Conservation (phyloP, 1,284 basidiomycete species). For the Moniliophthora roreri region DNA sequence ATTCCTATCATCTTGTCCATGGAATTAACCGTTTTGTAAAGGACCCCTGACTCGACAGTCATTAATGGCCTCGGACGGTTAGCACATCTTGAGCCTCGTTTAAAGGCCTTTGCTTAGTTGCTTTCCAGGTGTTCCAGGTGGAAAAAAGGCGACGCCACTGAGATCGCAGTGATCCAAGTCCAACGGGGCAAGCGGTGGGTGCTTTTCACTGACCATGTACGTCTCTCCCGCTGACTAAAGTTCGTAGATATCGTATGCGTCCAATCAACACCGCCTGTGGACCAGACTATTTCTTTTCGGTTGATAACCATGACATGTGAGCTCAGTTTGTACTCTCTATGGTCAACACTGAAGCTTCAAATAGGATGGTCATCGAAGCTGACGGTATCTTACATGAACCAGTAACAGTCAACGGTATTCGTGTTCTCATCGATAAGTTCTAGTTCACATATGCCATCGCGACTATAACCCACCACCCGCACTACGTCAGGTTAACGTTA, state of each 20-base stretch:
- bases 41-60: too few relatives aligned
- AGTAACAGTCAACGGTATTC: slow-evolving; percentile 36
- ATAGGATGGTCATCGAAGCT: slow-evolving; percentile 43
- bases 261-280: slow-evolving; percentile 11
- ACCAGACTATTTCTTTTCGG: slow-evolving; percentile 14
- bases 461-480: too few relatives aligned
- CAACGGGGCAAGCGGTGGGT: not conserved
- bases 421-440: slow-evolving; percentile 29
- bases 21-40: too few relatives aligned
- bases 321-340: not conserved
- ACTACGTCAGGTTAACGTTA: slow-evolving; percentile 9
- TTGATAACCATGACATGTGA: slow-evolving; percentile 35
- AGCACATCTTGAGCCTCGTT: too few relatives aligned
- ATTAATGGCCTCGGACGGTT: too few relatives aligned
- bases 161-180: not conserved
- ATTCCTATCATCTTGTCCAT: not conserved
- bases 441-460: too few relatives aligned
- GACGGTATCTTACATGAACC: slow-evolving; percentile 46
- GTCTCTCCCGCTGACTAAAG: slow-evolving; percentile 6
- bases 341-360: too few relatives aligned
- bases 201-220: not conserved
- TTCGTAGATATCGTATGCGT: slow-evolving; percentile 10
- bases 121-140: too few relatives aligned
- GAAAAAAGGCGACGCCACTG: too few relatives aligned
- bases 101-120: too few relatives aligned